Conservation (phyloP, 495 filamentous ascomycete species). For the Aspergillus leporis region DNA sequence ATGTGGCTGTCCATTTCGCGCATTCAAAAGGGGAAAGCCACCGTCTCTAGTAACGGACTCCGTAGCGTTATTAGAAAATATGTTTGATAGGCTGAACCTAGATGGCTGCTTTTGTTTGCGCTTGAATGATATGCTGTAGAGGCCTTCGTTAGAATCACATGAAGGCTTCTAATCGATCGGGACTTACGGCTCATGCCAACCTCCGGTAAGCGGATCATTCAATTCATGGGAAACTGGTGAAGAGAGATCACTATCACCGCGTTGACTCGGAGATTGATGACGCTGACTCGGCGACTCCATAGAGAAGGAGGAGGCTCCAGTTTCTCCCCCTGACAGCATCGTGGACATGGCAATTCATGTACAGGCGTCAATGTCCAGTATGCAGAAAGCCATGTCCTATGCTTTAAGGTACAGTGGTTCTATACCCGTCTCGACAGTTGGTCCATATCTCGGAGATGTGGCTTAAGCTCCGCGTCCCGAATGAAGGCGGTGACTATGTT, state of each 20-base stretch:
- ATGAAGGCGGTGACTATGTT: conserved; percentile 35
- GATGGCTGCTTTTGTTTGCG: conserved; percentile 69
- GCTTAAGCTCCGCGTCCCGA: conserved; percentile 30
- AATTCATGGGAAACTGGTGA: conserved; percentile 13
- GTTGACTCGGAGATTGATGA: conserved; percentile 13
- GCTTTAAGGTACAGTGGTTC: conserved; percentile 8
- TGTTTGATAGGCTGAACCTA: conserved; percentile 57
- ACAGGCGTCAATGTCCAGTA: conserved; percentile 12
- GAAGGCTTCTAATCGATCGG: neutral
- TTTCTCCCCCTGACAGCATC: conserved; percentile 16
- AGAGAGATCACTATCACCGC: conserved; percentile 4
- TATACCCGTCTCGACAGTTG: conserved; percentile 11
- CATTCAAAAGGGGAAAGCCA: conserved; percentile 21
- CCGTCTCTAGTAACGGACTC: conserved; percentile 25
- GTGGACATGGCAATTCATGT: conserved; percentile 20
- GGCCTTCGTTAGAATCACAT: conserved; percentile 15
- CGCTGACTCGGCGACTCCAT: conserved; percentile 10
- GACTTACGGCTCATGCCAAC: conserved; percentile 48
- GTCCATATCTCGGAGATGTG: conserved; percentile 23
- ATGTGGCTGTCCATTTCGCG: conserved; percentile 24
- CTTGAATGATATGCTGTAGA: conserved; percentile 74
- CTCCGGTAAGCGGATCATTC: conserved; percentile 53
- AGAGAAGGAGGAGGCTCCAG: conserved; percentile 15
- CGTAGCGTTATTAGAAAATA: conserved; percentile 44
- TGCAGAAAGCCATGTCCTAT: conserved; percentile 16